phyloP scores from a whole-genome alignment of 257 asterid genomes.

The Penstemon newberryi region DNA sequence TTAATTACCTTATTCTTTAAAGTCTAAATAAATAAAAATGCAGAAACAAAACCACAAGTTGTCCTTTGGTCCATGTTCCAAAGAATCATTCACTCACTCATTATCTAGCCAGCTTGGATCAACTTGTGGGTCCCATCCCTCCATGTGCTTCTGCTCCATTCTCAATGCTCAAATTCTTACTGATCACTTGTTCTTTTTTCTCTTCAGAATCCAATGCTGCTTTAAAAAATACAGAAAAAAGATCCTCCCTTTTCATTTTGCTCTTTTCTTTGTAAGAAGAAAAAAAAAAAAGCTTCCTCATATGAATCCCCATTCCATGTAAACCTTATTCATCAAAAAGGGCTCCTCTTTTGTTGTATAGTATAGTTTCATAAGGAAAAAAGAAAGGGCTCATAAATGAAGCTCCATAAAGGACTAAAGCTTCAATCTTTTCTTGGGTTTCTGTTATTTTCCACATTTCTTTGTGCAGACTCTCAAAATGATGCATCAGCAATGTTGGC shows the following conservation, averaged over 20 bases:
- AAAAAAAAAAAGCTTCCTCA: too few species aligned
- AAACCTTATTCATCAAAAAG: too few species aligned
- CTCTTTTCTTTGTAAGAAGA: too few species aligned
- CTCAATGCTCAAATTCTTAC: conserved; percentile 26
- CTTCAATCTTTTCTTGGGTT: conserved; percentile 45
- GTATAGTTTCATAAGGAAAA: too few species aligned
- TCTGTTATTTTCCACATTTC: conserved; percentile 39
- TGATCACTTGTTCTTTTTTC: not conserved
- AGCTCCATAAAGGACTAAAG: conserved; percentile 43
- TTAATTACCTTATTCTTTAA: too few species aligned
- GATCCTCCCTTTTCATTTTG: not conserved
- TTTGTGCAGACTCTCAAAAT: conserved; percentile 40
- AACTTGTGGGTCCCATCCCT: conserved; percentile 34
- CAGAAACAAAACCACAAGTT: too few species aligned
- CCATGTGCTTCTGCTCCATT: conserved; percentile 42
- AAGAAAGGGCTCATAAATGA: conserved; percentile 34
- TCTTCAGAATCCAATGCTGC: conserved; percentile 26
- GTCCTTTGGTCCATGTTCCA: conserved; percentile 47
- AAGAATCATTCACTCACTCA: conserved; percentile 42
- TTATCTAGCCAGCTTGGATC: conserved; percentile 40
- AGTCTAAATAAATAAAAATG: too few species aligned
- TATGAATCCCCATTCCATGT: too few species aligned
- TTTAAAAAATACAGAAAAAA: conserved; percentile 1
- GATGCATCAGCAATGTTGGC: conserved; percentile 71
- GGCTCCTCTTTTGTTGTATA: too few species aligned